Conservation (phyloP, 140 eudicot genomes). For the Anethum foeniculum region DNA sequence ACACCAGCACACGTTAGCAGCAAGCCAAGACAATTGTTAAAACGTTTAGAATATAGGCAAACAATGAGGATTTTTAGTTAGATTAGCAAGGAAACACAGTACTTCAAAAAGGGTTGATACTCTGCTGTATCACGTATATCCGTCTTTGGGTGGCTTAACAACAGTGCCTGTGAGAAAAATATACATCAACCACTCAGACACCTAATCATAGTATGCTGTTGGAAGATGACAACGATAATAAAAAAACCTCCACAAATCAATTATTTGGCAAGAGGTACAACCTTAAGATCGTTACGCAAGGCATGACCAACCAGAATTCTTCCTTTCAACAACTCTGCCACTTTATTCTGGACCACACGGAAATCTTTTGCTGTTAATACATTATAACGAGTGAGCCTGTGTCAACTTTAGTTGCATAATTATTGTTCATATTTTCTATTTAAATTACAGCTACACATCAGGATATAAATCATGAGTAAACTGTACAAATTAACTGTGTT, state of each 20-base stretch:
- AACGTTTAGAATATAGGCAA: not conserved
- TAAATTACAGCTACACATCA: not conserved
- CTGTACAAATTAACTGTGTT: not conserved
- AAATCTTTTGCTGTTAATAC: constrained; percentile 74
- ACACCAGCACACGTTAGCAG: constrained; percentile 3
- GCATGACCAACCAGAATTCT: constrained; percentile 94
- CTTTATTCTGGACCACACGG: constrained; percentile 73
- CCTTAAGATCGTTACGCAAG: constrained; percentile 89
- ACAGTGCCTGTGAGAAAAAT: constrained; percentile 47
- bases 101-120: constrained; percentile 82
- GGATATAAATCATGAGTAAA: not conserved
- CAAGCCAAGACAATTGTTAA: not conserved
- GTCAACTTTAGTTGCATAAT: not conserved
- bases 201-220: not conserved
- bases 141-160: constrained; percentile 81
- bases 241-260: not conserved
- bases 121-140: constrained; percentile 90
- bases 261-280: constrained; percentile 5
- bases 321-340: constrained; percentile 83
- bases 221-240: not conserved
- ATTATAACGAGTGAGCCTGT: not conserved
- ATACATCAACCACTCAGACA: not conserved
- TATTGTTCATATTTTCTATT: not conserved
- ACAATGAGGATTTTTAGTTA: not conserved
- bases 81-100: constrained; percentile 8